Base-by-base conservation (phyloP, 306 rosid species). In the Calophaca sinica region DNA sequence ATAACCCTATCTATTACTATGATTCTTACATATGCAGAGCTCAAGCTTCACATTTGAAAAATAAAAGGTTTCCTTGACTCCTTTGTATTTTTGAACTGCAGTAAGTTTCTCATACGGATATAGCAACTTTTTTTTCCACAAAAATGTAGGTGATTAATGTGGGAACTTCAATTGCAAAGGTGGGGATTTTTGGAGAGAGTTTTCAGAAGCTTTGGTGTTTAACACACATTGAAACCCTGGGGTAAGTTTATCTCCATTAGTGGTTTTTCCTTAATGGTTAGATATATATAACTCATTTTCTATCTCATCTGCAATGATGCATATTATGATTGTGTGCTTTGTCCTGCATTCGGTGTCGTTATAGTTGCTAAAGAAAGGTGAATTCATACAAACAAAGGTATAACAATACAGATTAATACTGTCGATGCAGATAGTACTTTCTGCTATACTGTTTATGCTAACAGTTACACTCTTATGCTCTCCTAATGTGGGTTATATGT, bases 161-260 rank as follows among this genome's bases (percentile, higher is more conserved):
- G 80, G 98, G 85, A 50, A 94, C 96, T 77, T 92, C 99, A 71
- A 82, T 94, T 36, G 93, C 96, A 57, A 92, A 86, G 82, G 88
- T 94, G 78, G 99, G 99, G 12, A 81, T 90, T 81, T 84, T 86
- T 55, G 99, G 96, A 84, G 96, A 89, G 65, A 78, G 62, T n/a
- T 81, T 75, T 84, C 83, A 79, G 81, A 92, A 92, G 89, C 90
- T 94, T 68, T 94, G 99, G 99, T 94, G 99, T 78, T 82, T 94
- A 83, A 92, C 93, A 28, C 91, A 94, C 63, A 90, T 92, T 62
- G 99, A 92, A 83, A 94, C 96, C 69, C 53, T 92, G 46, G 86
- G 99, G 99, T 89, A 94, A 39, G 5, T 75, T 41, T 51, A 60
- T 78, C 51, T 68, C 44, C 55, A 4, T 83, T 33, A 62, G 9